phyloP scores from a whole-genome alignment of 208 protist genomes.

The Trichomonas vaginalis region DNA sequence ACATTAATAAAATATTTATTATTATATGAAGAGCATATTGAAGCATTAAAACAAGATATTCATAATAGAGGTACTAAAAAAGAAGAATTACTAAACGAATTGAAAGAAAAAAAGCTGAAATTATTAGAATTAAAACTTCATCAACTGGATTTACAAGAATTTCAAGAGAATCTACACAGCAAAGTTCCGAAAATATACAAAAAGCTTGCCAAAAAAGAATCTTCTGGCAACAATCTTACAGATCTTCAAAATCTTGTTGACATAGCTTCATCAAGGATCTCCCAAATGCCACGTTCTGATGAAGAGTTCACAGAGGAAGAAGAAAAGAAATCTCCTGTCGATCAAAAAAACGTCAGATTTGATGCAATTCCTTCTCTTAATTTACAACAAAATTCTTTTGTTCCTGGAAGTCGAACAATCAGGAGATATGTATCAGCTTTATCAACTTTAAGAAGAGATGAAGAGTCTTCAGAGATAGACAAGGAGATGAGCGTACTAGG shows the following conservation, averaged over 20 bases:
- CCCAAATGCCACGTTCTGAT: not conserved
- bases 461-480: not conserved
- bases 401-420: not conserved
- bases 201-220: not conserved
- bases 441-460: not conserved
- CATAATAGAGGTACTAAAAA: not conserved
- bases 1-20: not conserved
- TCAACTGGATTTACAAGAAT: not conserved
- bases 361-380: not conserved
- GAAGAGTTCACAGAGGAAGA: not conserved
- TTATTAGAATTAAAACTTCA: not conserved
- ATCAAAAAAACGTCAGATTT: not conserved
- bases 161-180: not conserved
- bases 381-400: not conserved
- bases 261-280: not conserved
- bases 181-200: not conserved
- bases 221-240: not conserved
- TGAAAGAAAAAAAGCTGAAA: not conserved
- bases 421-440: not conserved
- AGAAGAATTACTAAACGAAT: not conserved
- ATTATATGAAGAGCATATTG: not conserved
- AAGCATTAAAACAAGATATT: not conserved
- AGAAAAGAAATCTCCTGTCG: not conserved
- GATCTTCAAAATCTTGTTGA: not conserved
- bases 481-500: not conserved